Base-by-base conservation (phyloP, 176 grass and related monocot species). In the Echinochloa phyllopogon region DNA sequence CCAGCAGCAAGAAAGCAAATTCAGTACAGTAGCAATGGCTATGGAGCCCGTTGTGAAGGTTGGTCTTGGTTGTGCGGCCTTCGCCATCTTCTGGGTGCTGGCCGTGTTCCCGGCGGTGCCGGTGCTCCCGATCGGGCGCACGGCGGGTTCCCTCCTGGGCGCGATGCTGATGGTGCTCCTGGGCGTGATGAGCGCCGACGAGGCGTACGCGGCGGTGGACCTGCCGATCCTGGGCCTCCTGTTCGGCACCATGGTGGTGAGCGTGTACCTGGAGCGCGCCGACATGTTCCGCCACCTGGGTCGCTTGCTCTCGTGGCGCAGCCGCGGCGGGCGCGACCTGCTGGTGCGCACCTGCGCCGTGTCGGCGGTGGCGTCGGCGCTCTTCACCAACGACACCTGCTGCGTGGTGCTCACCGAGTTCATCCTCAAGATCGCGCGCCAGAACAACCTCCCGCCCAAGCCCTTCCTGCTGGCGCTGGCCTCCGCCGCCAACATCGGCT, bases 361-460 rank as follows among this genome's bases (percentile, higher is more conserved):
- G 0, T 81, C 96, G 2, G 96, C 94, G 60, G 77, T 98, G 25
- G 84, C 96, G 1, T 94, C 88, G 10, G 76, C 94, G 76, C 85
- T 99, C 78, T 99, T 99, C 84, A 99, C 96, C 61, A 99, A 99
- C 56, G 96, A 99, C 85, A 99, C 96, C 39, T 92, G 93, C 84
- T 99, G 96, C 87, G 94, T 99, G n/a, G 96, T 99, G 57, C 86
- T 99, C 76, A 99, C 96, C 16, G 96, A 99, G 80, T 99, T 96
- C 88, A 92, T 98, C 82, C 94, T 98, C 47, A 98, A 98, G 86
- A 87, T 98, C 64, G 96, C 96, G 1, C 63, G 96, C 0, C 96
- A 98, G 88, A 95, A 98, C 90, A 95, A 94, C 83, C 86, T 98
- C 27, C 93, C 91, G 0, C 91, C 96, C 3, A 83, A 90, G 70